Conservation (phyloP, 2,329 filamentous ascomycete species). For the Trichoderma harzianum region DNA sequence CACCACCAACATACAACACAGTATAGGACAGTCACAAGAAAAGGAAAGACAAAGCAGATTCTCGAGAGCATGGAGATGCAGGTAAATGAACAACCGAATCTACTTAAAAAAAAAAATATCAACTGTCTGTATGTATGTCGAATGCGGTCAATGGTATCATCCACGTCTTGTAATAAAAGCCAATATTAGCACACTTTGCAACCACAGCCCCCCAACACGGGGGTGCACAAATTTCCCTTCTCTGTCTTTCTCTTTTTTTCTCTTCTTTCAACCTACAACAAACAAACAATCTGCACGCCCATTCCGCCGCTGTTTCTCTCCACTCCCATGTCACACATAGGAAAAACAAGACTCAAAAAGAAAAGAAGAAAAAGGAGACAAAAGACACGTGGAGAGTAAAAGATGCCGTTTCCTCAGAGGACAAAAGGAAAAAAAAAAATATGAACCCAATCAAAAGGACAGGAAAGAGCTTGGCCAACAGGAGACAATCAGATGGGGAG, state of each 20-base stretch:
- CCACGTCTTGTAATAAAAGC: constrained; percentile 34
- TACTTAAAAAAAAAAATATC: constrained; percentile 11
- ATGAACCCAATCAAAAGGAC: constrained; percentile 13
- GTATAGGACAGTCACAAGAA: not conserved
- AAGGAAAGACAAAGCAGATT: not conserved
- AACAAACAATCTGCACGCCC: not conserved
- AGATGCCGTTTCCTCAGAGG: constrained; percentile 2
- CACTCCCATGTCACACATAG: not conserved
- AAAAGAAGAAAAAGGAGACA: not conserved
- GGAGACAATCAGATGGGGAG: not conserved
- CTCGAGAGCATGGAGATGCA: constrained; percentile 5
- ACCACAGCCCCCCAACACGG: not conserved
- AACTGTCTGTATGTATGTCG: constrained; percentile 22
- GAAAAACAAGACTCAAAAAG: constrained; percentile 15
- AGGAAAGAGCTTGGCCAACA: constrained; percentile 6
- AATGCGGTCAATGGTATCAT: constrained; percentile 43
- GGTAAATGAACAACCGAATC: constrained; percentile 12
- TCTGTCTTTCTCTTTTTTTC: not conserved
- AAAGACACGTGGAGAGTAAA: not conserved
- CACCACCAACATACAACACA: not conserved
- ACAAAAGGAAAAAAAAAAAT: constrained; percentile 23
- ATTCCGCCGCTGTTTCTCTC: constrained; percentile 15
- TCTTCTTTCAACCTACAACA: not conserved
- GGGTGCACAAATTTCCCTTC: constrained; percentile 1
- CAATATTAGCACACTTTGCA: constrained; percentile 24